These are phyloP conservation scores for Cytospora chrysosperma DNA, from an alignment of 2,329 filamentous ascomycete genomes.

Conservation along the genomic window DNA sequence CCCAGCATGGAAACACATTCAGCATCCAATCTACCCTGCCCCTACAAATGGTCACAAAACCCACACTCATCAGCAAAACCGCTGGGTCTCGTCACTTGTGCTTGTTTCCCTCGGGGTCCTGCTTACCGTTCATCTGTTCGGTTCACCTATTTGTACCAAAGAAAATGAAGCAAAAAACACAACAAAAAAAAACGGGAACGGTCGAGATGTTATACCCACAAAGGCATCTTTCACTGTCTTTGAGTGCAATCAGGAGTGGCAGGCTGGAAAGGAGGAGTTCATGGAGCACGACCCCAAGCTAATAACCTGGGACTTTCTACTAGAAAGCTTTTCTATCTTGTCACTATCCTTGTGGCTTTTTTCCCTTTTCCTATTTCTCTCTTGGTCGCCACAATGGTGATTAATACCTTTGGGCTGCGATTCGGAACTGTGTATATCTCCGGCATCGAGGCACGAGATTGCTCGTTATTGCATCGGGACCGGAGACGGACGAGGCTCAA, in stretches of 20 bases:
- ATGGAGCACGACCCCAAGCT: conserved; percentile 3
- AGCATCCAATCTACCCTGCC: not conserved
- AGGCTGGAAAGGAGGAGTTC: conserved; percentile 12
- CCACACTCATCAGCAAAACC: not conserved
- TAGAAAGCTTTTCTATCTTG: not conserved
- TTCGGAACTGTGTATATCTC: conserved; percentile 5
- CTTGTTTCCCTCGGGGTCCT: not conserved
- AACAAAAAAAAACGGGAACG: not conserved
- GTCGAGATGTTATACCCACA: not conserved
- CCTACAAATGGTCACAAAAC: not conserved
- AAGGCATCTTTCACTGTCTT: not conserved
- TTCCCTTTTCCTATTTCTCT: conserved; percentile 8
- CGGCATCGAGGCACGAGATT: conserved; percentile 7
- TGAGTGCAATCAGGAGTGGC: conserved; percentile 6
- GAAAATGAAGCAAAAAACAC: too few relatives aligned
- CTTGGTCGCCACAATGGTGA: conserved; percentile 1
- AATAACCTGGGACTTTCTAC: not conserved
- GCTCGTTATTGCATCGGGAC: conserved; percentile 10
- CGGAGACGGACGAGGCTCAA: not conserved
- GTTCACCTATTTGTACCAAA: conserved; percentile 2
- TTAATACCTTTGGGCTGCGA: not conserved
- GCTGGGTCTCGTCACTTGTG: not conserved
- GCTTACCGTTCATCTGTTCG: not conserved
- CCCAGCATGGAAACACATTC: conserved; percentile 1
- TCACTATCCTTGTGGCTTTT: conserved; percentile 1